Evolutionary conservation across 352 stramenopile genomes (phyloP).

Genomic region (Phytopythium boreale): DNA sequence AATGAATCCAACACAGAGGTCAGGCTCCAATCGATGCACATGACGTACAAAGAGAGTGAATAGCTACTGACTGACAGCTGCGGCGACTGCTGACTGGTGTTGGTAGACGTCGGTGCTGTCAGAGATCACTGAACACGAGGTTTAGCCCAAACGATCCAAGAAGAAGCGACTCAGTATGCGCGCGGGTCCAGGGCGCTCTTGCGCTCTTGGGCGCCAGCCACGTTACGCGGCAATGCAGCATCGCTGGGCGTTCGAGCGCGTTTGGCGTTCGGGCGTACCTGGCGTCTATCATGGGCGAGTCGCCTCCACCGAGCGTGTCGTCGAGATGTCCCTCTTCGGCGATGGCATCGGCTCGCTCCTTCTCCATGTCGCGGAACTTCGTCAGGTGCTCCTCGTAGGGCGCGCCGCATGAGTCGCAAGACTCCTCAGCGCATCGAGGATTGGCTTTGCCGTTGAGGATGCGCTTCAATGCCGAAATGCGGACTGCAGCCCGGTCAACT

Average conservation of each 20-base stretch:
- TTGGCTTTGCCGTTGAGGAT: neutral
- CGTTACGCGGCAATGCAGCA: neutral
- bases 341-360: neutral
- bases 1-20: neutral
- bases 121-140: neutral
- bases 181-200: neutral
- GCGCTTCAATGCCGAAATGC: neutral
- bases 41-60: neutral
- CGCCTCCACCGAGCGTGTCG: neutral
- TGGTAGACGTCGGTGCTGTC: neutral
- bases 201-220: neutral
- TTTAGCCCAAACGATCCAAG: too few relatives aligned
- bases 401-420: neutral
- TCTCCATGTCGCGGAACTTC: neutral
- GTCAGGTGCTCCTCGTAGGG: neutral
- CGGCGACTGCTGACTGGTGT: neutral
- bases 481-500: neutral
- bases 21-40: neutral
- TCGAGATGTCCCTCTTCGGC: neutral
- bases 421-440: neutral
- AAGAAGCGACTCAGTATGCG: neutral
- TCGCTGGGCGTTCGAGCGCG: neutral
- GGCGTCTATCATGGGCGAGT: neutral
- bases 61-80: neutral
- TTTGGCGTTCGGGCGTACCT: neutral